phyloP scores from a whole-genome alignment of 2,329 filamentous ascomycete genomes.

The Alternaria triticina region DNA sequence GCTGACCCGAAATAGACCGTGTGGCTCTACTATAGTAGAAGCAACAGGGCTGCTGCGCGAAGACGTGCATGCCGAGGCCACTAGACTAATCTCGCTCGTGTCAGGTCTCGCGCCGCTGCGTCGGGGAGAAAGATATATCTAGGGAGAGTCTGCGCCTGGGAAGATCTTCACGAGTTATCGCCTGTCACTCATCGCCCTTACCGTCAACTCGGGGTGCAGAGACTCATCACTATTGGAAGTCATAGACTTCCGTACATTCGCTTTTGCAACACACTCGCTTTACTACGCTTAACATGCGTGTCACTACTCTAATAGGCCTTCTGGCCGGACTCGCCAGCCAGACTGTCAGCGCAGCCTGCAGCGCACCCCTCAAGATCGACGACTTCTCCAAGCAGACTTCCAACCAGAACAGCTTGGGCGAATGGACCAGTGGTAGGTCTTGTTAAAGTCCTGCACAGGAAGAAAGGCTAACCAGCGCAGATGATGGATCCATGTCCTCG shows the following conservation, averaged over 20 bases:
- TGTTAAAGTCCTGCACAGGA: no score
- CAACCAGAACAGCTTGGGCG: constrained; percentile 45
- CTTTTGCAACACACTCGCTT: constrained; percentile 42
- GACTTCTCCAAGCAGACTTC: constrained; percentile 48
- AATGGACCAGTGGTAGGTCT: constrained; percentile 45
- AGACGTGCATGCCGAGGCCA: constrained; percentile 32
- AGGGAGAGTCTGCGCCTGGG: constrained; percentile 12
- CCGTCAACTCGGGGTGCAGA: constrained; percentile 24
- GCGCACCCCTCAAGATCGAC: constrained; percentile 45
- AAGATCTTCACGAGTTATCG: constrained; percentile 27
- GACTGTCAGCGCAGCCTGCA: constrained; percentile 43
- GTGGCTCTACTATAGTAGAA: constrained; percentile 5
- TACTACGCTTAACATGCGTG: constrained; percentile 35
- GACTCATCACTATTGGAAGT: constrained; percentile 33
- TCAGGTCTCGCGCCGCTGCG: constrained; percentile 28
- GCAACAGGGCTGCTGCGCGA: constrained; percentile 21
- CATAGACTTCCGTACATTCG: constrained; percentile 48
- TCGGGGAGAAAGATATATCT: constrained; percentile 31
- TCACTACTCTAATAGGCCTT: constrained; percentile 40
- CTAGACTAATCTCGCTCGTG: constrained; percentile 32
- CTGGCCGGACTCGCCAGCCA: constrained; percentile 36
- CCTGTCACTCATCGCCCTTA: constrained; percentile 16
- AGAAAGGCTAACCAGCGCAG: constrained; percentile 40
- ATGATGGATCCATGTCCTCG: constrained; percentile 58
- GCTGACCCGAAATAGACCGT: constrained; percentile 27